A percentile compares a stretch with the other conserved stretches of the same genome.
phyloP scores from a whole-genome alignment of 192 early-diverging fungal genomes.

The Podila epicladia region DNA sequence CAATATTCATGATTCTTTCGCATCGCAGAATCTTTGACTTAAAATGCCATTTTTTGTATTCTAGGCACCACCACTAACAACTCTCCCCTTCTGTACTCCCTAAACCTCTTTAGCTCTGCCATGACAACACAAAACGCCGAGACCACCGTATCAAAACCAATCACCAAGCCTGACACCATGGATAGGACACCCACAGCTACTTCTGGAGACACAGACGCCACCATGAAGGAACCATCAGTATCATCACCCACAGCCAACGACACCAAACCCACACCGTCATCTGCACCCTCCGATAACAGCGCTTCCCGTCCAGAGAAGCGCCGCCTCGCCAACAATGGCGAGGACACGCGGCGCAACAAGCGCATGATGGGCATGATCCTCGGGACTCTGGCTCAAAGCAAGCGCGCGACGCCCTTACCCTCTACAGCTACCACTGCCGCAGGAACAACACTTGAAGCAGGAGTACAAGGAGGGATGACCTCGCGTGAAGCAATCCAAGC shows the following conservation, averaged over 20 bases:
- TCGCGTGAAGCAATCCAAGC: conserved; percentile 30
- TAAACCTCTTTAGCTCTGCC: no score
- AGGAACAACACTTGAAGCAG: not conserved
- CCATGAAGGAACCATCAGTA: no score
- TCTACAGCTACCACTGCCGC: not conserved
- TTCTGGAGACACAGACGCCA: no score
- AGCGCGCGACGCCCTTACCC: not conserved
- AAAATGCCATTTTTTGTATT: no score
- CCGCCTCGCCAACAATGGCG: conserved; percentile 6
- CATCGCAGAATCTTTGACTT: no score
- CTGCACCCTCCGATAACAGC: not conserved
- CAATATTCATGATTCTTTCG: no score
- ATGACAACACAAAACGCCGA: no score
- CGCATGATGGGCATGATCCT: conserved; percentile 51
- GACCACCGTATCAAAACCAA: no score
- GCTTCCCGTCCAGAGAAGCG: conserved; percentile 9
- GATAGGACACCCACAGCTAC: not conserved
- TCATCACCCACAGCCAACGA: no score
- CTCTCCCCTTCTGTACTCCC: no score
- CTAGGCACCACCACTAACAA: no score
- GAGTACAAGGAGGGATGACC: conserved; percentile 4
- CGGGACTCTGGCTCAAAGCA: conserved; percentile 35
- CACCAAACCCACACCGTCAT: not conserved
- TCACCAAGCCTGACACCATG: no score
- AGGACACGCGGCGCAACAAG: conserved; percentile 26